phyloP scores from a whole-genome alignment of 192 early-diverging fungal genomes.

The Backusella morwellensis region DNA sequence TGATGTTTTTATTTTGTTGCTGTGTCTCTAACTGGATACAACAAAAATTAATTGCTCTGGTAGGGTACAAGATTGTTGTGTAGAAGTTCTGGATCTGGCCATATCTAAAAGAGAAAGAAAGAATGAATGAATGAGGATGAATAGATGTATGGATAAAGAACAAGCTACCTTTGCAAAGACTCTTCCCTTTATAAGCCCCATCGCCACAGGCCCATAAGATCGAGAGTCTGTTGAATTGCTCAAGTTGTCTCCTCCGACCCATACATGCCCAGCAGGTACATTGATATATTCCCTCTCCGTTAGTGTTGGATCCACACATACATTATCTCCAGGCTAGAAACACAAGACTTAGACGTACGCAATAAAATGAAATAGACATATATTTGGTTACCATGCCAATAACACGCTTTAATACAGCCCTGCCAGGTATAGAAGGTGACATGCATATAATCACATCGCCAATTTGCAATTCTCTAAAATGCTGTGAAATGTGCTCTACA shows the following conservation, averaged over 20 bases:
- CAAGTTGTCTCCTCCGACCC: constrained; percentile 92
- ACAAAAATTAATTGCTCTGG: neutral
- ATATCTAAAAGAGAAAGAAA: neutral
- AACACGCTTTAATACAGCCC: constrained; percentile 78
- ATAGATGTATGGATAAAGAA: neutral
- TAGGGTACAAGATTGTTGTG: neutral
- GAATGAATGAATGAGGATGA: neutral
- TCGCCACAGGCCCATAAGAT: constrained; percentile 82
- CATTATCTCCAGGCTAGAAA: constrained; percentile 71
- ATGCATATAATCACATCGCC: constrained; percentile 82
- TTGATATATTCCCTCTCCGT: constrained; percentile 55
- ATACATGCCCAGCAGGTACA: constrained; percentile 84
- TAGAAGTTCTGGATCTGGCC: neutral
- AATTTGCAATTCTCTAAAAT: constrained; percentile 49
- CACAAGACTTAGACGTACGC: too few species aligned
- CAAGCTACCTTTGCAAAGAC: constrained; percentile 58
- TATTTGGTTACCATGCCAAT: constrained; percentile 61
- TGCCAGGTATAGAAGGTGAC: constrained; percentile 67
- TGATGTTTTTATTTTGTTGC: too few species aligned
- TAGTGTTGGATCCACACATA: constrained; percentile 76
- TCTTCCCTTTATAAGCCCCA: constrained; percentile 75
- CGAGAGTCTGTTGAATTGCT: constrained; percentile 91
- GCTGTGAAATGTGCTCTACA: constrained; percentile 64
- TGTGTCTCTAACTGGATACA: too few species aligned
- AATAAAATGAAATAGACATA: too few species aligned